Conservation (phyloP, 495 filamentous ascomycete species). For the Terfezia claveryi region DNA sequence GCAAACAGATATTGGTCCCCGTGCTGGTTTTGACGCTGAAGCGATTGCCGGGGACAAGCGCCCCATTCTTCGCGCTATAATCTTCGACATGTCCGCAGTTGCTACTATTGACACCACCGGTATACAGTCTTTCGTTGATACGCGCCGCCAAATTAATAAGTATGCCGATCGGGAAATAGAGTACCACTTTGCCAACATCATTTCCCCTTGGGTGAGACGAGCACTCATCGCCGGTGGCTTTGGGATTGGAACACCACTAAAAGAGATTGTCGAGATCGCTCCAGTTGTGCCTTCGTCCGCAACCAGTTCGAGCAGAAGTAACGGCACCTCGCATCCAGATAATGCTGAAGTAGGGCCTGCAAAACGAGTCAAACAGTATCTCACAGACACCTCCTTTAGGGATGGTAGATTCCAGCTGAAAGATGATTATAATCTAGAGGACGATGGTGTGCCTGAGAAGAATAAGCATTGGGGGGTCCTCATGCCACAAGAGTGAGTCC, state of each 20-base stretch:
- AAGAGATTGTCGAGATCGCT: slow-evolving; percentile 6
- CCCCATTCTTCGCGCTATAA: slow-evolving; percentile 27
- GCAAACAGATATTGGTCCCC: slow-evolving; percentile 8
- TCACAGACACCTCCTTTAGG: slow-evolving; percentile 8
- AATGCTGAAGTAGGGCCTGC: background rate
- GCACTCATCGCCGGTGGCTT: slow-evolving; percentile 29
- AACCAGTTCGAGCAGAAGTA: background rate
- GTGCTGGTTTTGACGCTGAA: slow-evolving; percentile 11
- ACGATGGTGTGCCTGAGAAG: background rate
- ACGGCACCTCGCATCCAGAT: background rate
- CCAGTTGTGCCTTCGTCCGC: slow-evolving; percentile 3
- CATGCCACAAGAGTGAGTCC: background rate
- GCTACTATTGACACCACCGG: slow-evolving; percentile 29
- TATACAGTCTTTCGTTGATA: slow-evolving; percentile 28
- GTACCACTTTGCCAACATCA: slow-evolving; percentile 30
- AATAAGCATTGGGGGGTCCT: background rate
- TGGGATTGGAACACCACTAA: slow-evolving; percentile 15
- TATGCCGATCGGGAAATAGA: slow-evolving; percentile 29
- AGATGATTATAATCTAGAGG: slow-evolving; percentile 15
- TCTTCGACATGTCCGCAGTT: slow-evolving; percentile 29
- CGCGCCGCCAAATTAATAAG: slow-evolving; percentile 27
- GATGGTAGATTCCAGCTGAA: slow-evolving; percentile 9
- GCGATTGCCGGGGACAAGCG: slow-evolving; percentile 23
- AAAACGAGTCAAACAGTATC: slow-evolving; percentile 7
- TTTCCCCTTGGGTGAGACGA: slow-evolving; percentile 29